phyloP scores from a whole-genome alignment of 306 rosid species.

The Fagus sylvatica region DNA sequence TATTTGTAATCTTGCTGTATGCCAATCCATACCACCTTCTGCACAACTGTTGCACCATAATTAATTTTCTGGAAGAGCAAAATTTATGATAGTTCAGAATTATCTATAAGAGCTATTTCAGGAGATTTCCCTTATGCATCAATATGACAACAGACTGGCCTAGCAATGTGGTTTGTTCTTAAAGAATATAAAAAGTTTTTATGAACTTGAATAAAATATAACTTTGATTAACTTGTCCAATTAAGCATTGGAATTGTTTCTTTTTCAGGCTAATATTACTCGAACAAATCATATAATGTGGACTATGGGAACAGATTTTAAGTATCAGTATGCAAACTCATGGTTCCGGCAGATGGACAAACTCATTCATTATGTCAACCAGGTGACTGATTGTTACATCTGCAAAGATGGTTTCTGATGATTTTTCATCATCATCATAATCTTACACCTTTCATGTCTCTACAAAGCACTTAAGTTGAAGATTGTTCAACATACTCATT shows the following conservation, averaged over 20 bases:
- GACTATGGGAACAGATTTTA: conserved; percentile 99
- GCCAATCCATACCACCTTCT: neutral
- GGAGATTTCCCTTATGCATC: neutral
- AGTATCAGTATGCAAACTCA: conserved; percentile 83
- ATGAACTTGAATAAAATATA: conserved; percentile 26
- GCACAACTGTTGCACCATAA: neutral
- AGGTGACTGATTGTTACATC: conserved; percentile 38
- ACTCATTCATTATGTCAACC: conserved; percentile 88
- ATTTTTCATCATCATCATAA: conserved; percentile 13
- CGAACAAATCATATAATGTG: conserved; percentile 96
- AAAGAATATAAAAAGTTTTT: neutral
- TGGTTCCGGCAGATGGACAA: conserved; percentile 96
- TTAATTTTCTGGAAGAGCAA: neutral
- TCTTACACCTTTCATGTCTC: neutral
- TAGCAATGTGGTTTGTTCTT: neutral
- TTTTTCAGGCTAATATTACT: conserved; percentile 85
- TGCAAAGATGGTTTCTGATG: neutral
- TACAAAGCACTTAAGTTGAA: neutral
- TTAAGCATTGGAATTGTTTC: conserved; percentile 13
- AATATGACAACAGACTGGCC: neutral
- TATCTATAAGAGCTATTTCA: neutral
- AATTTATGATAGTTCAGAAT: neutral
- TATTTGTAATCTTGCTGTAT: neutral
- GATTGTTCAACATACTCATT: neutral
- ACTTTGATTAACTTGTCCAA: neutral